phyloP scores from a whole-genome alignment of 768 basidiomycete genomes.

The Collybia sordida region DNA sequence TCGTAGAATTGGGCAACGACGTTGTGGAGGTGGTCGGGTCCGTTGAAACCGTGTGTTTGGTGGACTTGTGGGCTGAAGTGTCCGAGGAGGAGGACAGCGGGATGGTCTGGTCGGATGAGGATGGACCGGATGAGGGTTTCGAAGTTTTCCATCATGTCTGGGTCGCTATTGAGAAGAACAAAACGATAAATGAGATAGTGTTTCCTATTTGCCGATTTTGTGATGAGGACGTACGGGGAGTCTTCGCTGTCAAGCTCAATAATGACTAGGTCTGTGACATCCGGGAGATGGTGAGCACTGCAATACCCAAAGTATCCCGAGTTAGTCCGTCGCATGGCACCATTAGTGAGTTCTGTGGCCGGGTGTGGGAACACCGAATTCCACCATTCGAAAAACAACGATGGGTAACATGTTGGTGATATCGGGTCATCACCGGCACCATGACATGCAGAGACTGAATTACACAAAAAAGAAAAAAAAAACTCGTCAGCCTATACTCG shows the following conservation, averaged over 20 bases:
- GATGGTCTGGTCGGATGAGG: conserved; percentile 85
- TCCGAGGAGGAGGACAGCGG: conserved; percentile 92
- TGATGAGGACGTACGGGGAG: conserved; percentile 59
- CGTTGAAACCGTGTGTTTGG: conserved; percentile 75
- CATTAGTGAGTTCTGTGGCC: conserved; percentile 96
- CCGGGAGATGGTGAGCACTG: conserved; percentile 90
- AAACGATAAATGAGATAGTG: neutral
- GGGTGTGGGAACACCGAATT: conserved; percentile 97
- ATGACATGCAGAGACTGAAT: conserved; percentile 86
- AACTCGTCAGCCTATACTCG: neutral
- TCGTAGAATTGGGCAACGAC: conserved; percentile 97
- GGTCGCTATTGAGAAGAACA: conserved; percentile 50
- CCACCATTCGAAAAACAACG: conserved; percentile 98
- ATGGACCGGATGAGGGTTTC: conserved; percentile 92
- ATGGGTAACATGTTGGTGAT: conserved; percentile 83
- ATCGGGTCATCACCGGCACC: conserved; percentile 92
- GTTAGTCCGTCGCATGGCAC: conserved; percentile 89
- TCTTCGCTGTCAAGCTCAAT: conserved; percentile 95
- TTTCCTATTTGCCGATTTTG: neutral
- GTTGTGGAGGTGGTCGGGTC: conserved; percentile 88
- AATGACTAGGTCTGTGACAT: conserved; percentile 91
- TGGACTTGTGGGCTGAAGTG: conserved; percentile 92
- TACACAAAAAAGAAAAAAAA: too few species aligned
- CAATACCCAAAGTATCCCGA: conserved; percentile 97
- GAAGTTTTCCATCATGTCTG: conserved; percentile 76